phyloP scores from a whole-genome alignment of 2,329 filamentous ascomycete genomes.

The Cryphonectria naterciae region DNA sequence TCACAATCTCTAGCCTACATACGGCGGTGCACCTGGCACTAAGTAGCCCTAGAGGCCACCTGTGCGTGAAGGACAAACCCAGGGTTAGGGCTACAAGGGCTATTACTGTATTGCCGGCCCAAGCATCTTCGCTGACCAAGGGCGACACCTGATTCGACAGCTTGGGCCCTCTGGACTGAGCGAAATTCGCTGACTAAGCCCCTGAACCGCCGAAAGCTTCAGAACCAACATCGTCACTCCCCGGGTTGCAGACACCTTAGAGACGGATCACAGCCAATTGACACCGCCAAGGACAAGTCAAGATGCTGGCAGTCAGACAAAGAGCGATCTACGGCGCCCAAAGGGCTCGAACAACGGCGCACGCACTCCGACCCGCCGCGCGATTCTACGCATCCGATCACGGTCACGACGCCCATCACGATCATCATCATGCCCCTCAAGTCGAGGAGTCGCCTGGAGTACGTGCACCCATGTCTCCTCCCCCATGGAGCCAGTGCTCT shows the following conservation, averaged over 20 bases:
- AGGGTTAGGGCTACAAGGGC: neutral
- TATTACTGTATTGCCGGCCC: neutral
- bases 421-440: conserved; percentile 43
- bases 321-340: conserved; percentile 43
- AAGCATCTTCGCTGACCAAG: conserved; percentile 2
- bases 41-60: neutral
- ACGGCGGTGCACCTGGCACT: neutral
- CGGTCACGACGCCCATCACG: conserved; percentile 46
- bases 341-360: conserved; percentile 37
- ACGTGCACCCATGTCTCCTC: conserved; percentile 39
- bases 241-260: neutral
- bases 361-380: conserved; percentile 36
- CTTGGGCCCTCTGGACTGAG: neutral
- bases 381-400: conserved; percentile 61
- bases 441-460: conserved; percentile 61
- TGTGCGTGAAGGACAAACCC: neutral
- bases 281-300: conserved; percentile 27
- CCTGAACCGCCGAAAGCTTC: conserved; percentile 9
- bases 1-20: neutral
- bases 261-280: conserved; percentile 22
- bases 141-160: conserved; percentile 3
- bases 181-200: conserved; percentile 13
- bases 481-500: neutral
- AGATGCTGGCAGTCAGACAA: conserved; percentile 45
- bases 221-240: conserved; percentile 20